These are phyloP conservation scores for Dysphania ambrosioides DNA, from an alignment of 148 eudicot species.

Conservation along the genomic window DNA sequence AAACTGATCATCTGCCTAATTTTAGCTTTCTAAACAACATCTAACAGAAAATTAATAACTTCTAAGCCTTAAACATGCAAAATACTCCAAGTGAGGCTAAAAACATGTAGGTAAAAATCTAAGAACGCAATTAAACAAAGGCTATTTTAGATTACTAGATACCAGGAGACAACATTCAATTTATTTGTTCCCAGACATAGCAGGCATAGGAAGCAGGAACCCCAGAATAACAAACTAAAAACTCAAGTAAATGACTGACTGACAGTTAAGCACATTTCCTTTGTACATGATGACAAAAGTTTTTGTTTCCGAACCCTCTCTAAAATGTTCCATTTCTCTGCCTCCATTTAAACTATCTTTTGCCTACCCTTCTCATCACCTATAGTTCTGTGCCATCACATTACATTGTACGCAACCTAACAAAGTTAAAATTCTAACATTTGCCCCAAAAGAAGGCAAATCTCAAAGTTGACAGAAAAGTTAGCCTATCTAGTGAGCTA, in stretches of 20 bases:
- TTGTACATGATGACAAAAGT: neutral
- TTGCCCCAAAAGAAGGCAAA: neutral
- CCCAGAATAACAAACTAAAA: neutral
- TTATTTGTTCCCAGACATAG: neutral
- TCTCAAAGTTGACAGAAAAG: neutral
- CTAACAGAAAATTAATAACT: no score
- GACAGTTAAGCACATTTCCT: neutral
- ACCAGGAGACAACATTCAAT: neutral
- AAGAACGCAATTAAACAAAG: no score
- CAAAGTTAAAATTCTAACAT: neutral
- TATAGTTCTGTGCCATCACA: neutral
- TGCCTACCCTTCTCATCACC: neutral
- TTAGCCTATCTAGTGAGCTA: neutral
- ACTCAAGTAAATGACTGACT: neutral
- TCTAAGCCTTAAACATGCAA: no score
- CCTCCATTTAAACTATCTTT: neutral
- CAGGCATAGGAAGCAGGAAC: neutral
- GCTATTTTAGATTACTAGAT: neutral
- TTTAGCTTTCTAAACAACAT: no score
- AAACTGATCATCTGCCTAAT: no score
- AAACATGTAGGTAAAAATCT: no score
- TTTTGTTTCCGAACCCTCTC: neutral
- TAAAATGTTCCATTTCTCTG: neutral
- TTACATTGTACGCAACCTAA: neutral
- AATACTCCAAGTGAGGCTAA: no score